Base-by-base conservation (phyloP, 345 rosid genomes). In the Eutrema japonicum region DNA sequence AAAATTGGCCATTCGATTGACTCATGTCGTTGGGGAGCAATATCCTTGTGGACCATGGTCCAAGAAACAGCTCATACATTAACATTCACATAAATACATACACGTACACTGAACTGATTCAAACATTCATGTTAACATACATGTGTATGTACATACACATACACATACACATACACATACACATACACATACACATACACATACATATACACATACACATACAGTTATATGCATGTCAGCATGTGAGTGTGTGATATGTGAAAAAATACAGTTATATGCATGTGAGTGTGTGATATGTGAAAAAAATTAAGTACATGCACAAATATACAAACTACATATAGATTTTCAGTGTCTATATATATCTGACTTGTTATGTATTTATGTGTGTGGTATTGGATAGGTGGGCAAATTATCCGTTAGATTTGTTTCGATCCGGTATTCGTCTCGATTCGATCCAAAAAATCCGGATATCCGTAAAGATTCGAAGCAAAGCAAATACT, bases 21-120 rank as follows among this genome's bases (percentile, higher is more conserved):
- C 80, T 76, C 59, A 64, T 70, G 80, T 64, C 70, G 76, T 70
- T 76, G 80, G 80, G 78, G 76, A 76, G 76, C 47, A 49, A 64
- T 60, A 64, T 70, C 67, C 71, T 41, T 76, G 76, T 64, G 76
- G 80, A 70, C 76, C 80, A 70, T 70, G 13, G 80, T 70, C 76
- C 76, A 76, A 76, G 71, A 76, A 70, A 76, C 79, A 76, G 79
- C 79, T 76, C 75, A 69, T 54, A 69, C 64, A 68, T 53, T 62
- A 27, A 27, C 58, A 61, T 37, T 46, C 54, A 46, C 79, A 76
- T 68, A 56, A 36, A 36, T 4, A 53, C 61, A 61, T 60, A 36
- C 43, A 42, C 74, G 42, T 46, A 65, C 22, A 54, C 61, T 38
- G 61, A 54, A 38, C 11, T 6, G 18, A 57, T 45, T 26, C 72